A percentile compares a stretch with the other conserved stretches of the same genome.
phyloP scores from a whole-genome alignment of 2,329 filamentous ascomycete genomes.

The Phialocephala sp. region DNA sequence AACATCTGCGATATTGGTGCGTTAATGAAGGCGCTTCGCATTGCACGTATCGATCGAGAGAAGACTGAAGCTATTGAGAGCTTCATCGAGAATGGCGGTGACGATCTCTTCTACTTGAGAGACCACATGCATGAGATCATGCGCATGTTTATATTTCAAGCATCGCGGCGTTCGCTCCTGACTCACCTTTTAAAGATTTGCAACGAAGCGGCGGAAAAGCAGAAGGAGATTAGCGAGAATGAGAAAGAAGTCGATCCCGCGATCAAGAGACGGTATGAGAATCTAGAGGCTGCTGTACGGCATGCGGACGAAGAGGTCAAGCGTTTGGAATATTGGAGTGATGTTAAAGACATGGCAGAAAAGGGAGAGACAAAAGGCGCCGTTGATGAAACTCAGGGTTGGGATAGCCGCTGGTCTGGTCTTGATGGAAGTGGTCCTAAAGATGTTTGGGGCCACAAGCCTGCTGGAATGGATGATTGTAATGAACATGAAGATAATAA shows the following conservation, averaged over 20 bases:
- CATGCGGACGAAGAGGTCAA: conserved; percentile 83
- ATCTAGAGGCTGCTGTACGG: conserved; percentile 75
- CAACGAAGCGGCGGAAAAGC: conserved; percentile 57
- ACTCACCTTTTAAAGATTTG: conserved; percentile 70
- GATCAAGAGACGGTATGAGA: conserved; percentile 57
- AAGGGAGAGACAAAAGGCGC: conserved; percentile 46
- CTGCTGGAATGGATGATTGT: conserved; percentile 31
- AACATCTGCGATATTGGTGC: conserved; percentile 62
- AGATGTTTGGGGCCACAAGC: conserved; percentile 36
- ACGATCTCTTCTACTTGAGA: conserved; percentile 79
- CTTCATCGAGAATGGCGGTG: conserved; percentile 78
- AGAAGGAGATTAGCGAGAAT: conserved; percentile 46
- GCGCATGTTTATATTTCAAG: conserved; percentile 87
- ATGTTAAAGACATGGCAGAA: conserved; percentile 72
- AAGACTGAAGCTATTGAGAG: conserved; percentile 83
- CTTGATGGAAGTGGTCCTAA: conserved; percentile 41
- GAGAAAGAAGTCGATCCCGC: conserved; percentile 43
- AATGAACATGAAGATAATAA: conserved; percentile 30
- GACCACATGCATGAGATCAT: conserved; percentile 81
- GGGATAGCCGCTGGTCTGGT: conserved; percentile 39
- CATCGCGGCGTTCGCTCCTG: conserved; percentile 79
- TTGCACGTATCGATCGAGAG: conserved; percentile 83
- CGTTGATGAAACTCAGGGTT: conserved; percentile 39
- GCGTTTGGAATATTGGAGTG: conserved; percentile 86
- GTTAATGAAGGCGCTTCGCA: conserved; percentile 71